Base-by-base conservation (phyloP, 2,329 filamentous ascomycete species). In the Aspergillus terreus region DNA sequence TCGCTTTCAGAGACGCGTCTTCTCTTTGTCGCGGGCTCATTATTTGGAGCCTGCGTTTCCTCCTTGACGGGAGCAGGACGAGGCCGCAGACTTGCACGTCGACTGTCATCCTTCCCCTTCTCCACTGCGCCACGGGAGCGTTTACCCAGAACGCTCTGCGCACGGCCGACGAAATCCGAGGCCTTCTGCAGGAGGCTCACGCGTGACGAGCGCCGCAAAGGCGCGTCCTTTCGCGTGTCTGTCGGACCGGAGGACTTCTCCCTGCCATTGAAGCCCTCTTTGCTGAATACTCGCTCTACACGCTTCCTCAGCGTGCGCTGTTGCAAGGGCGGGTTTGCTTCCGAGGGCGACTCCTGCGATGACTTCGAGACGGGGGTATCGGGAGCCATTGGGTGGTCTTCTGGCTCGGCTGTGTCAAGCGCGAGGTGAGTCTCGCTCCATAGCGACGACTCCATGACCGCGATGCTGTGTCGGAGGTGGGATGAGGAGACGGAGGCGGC, bases 71-170 rank as follows among this genome's bases (percentile, higher is more conserved):
- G 43, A 4, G 55, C 47, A 36, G 58, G 58, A 40, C 77, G 46
- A 66, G 54, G 84, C 81, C 68, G 87, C 79, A 70, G 80, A 76
- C 47, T 90, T 66, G 54, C 80, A 76, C 66, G 74, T 71, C 71
- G 69, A 44, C 64, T 62, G 25, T 86, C 66, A 61, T 87, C 85
- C 53, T 84, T 81, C 33, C 70, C 71, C 57, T 78, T 78, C 51
- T 82, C 78, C 46, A 79, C 68, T 7, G 74, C 72, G 61, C 82
- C 81, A 58, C 81, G 77, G 49, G 79, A 75, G 46, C 83, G 79
- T 69, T 88, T 90, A 52, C 82, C 78, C 23, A 87, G 67, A 21
- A 78, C 75, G 46, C 78, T 79, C 44, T 60, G 57, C 76, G 70
- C 63, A 76, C 83, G 63, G 64, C 71, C 53, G 70, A 76, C 43